Percentiles rank a stretch among this genome's conserved stretches.
phyloP scores from a whole-genome alignment of 2,329 filamentous ascomycete species.

The Cladophialophora yegresii region DNA sequence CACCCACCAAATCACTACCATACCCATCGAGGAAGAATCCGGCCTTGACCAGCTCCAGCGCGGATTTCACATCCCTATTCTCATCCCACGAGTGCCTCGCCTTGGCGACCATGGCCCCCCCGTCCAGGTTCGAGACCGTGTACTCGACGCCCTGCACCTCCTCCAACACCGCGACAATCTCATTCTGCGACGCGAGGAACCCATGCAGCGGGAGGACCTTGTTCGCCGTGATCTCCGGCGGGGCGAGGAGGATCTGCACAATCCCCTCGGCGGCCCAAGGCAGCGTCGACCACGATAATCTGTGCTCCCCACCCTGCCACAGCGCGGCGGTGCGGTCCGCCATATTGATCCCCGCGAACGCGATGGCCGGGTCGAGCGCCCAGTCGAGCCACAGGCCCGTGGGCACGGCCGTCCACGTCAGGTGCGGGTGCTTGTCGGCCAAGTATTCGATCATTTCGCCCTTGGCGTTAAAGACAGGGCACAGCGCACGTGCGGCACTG shows the following conservation, averaged over 20 bases:
- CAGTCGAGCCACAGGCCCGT: slow-evolving; percentile 39
- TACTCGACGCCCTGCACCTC: slow-evolving; percentile 15
- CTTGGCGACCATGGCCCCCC: not conserved
- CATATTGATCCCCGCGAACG: slow-evolving; percentile 47
- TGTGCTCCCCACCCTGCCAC: slow-evolving; percentile 53
- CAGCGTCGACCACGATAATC: slow-evolving; percentile 54
- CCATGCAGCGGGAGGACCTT: slow-evolving; percentile 51
- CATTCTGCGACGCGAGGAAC: slow-evolving; percentile 49
- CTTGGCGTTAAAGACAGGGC: slow-evolving; percentile 36
- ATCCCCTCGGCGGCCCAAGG: slow-evolving; percentile 52
- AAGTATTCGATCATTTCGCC: slow-evolving; percentile 38
- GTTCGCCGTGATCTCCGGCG: slow-evolving; percentile 56
- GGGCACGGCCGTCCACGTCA: slow-evolving; percentile 32
- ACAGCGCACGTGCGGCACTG: slow-evolving; percentile 10
- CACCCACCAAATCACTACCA: slow-evolving; percentile 19
- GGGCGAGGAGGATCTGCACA: slow-evolving; percentile 51
- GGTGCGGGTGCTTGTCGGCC: slow-evolving; percentile 23
- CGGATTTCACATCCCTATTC: slow-evolving; percentile 14
- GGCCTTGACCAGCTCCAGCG: slow-evolving; percentile 19
- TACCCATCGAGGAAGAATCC: slow-evolving; percentile 23
- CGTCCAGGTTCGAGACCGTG: not conserved
- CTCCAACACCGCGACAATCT: slow-evolving; percentile 39
- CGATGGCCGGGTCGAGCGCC: slow-evolving; percentile 41
- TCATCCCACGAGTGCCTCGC: slow-evolving; percentile 12
- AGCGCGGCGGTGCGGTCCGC: slow-evolving; percentile 48